Conservation (phyloP, 495 filamentous ascomycete species). For the Haplographium delicatum region DNA sequence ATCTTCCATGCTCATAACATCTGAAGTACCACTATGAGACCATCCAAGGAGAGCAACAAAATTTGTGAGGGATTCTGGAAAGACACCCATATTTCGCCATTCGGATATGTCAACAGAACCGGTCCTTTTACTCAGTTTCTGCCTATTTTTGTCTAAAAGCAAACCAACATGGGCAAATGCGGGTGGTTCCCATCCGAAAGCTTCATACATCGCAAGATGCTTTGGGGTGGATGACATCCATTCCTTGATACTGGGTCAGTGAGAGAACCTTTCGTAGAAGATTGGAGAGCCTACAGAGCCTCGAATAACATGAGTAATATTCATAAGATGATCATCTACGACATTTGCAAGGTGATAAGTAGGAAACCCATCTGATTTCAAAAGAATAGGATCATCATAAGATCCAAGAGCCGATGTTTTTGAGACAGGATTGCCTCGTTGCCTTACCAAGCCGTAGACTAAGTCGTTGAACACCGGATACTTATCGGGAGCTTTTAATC, state of each 20-base stretch:
- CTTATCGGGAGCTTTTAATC: constrained; percentile 58
- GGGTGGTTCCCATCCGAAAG: constrained; percentile 84
- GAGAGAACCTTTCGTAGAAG: neutral
- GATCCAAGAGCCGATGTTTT: constrained; percentile 35
- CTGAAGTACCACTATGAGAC: constrained; percentile 58
- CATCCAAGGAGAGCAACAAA: constrained; percentile 84
- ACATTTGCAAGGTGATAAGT: constrained; percentile 98
- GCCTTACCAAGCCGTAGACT: constrained; percentile 63
- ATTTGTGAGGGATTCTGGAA: constrained; percentile 73
- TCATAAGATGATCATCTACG: constrained; percentile 90
- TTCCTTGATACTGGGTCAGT: constrained; percentile 44
- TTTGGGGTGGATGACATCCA: constrained; percentile 94
- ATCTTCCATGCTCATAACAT: constrained; percentile 64
- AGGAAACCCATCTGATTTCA: constrained; percentile 86
- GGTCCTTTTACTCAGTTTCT: constrained; percentile 89
- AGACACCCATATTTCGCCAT: constrained; percentile 60
- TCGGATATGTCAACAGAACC: constrained; percentile 62
- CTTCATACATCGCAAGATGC: constrained; percentile 79
- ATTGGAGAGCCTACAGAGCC: constrained; percentile 55
- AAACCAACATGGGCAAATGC: constrained; percentile 84
- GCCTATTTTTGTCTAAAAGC: constrained; percentile 64
- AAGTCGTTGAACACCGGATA: constrained; percentile 64
- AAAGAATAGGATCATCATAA: constrained; percentile 73
- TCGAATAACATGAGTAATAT: constrained; percentile 91
- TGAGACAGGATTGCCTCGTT: constrained; percentile 36